phyloP scores from a whole-genome alignment of 1,284 basidiomycete genomes.

The Afroboletus lepidellus region DNA sequence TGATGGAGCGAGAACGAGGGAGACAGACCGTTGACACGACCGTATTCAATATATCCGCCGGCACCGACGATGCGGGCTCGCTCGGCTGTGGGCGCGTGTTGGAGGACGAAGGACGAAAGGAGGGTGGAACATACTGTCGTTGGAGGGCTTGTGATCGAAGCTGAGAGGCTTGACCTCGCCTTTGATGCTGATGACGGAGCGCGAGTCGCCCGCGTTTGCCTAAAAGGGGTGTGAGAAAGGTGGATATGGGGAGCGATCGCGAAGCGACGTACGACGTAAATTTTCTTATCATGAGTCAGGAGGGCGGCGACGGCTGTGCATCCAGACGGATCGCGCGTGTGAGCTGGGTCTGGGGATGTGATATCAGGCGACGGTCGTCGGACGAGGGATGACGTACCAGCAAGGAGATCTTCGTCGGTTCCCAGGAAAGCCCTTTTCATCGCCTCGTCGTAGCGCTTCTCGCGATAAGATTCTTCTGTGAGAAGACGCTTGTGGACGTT shows the following conservation, averaged over 20 bases:
- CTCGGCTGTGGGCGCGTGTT: slow-evolving; percentile 57
- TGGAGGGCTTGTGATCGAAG: slow-evolving; percentile 95
- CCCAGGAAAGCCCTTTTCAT: slow-evolving; percentile 90
- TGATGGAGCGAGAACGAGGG: background rate
- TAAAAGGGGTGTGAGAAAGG: slow-evolving; percentile 32
- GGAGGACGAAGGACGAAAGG: background rate
- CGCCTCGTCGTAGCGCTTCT: slow-evolving; percentile 70
- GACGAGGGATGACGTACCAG: slow-evolving; percentile 51
- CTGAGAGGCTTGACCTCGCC: slow-evolving; percentile 89
- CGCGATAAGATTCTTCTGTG: slow-evolving; percentile 71
- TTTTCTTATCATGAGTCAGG: slow-evolving; percentile 74
- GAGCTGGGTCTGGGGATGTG: slow-evolving; percentile 61
- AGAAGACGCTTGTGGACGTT: slow-evolving; percentile 84
- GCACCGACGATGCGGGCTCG: slow-evolving; percentile 85
- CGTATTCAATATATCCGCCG: slow-evolving; percentile 97
- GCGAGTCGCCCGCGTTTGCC: slow-evolving; percentile 98
- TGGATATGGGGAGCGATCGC: background rate
- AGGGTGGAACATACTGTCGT: slow-evolving; percentile 57
- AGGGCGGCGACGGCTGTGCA: slow-evolving; percentile 94
- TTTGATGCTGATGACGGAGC: slow-evolving; percentile 85
- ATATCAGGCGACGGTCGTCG: background rate
- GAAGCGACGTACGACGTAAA: slow-evolving; percentile 64
- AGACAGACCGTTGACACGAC: slow-evolving; percentile 89
- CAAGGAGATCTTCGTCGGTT: slow-evolving; percentile 92
- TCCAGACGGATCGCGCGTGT: slow-evolving; percentile 90